These are phyloP conservation scores for Nemophila menziesii DNA, from an alignment of 257 asterid species.

Conservation along the genomic window DNA sequence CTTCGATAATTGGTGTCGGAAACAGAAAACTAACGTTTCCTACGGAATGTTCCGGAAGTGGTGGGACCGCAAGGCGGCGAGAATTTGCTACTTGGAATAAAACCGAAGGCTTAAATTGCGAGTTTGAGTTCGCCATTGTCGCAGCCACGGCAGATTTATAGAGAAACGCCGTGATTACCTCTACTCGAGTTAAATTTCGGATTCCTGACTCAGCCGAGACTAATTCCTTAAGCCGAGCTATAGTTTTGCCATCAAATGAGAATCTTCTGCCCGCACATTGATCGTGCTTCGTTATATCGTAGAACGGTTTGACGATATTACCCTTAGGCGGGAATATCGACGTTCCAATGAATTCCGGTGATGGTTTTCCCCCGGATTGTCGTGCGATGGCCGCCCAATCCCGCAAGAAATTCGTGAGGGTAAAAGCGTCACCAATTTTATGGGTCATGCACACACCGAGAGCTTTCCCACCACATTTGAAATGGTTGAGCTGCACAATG, in stretches of 20 bases:
- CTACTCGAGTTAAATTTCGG: too few species aligned
- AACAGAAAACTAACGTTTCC: not conserved
- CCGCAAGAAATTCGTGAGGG: conserved; percentile 17
- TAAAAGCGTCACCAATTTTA: conserved; percentile 30
- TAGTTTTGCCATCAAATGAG: not conserved
- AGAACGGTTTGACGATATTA: not conserved
- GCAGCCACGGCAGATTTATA: not conserved
- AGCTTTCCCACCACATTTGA: conserved; percentile 35
- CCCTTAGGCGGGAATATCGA: not conserved
- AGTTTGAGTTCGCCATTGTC: not conserved
- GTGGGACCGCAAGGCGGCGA: not conserved
- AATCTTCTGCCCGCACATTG: not conserved
- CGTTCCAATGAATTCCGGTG: not conserved
- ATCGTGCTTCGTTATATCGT: too few species aligned
- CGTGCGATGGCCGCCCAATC: conserved; percentile 32
- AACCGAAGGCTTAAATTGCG: not conserved
- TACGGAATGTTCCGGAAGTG: not conserved
- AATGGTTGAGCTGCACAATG: conserved; percentile 21
- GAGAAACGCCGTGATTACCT: conserved; percentile 2
- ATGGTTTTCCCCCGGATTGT: too few species aligned
- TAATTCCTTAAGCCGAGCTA: not conserved
- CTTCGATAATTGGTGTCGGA: too few species aligned
- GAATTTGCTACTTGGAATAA: not conserved
- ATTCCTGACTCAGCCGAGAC: not conserved
- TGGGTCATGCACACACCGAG: conserved; percentile 27